Evolutionary conservation across 257 asterid species (phyloP).

Genomic region (Salvia splendens): DNA sequence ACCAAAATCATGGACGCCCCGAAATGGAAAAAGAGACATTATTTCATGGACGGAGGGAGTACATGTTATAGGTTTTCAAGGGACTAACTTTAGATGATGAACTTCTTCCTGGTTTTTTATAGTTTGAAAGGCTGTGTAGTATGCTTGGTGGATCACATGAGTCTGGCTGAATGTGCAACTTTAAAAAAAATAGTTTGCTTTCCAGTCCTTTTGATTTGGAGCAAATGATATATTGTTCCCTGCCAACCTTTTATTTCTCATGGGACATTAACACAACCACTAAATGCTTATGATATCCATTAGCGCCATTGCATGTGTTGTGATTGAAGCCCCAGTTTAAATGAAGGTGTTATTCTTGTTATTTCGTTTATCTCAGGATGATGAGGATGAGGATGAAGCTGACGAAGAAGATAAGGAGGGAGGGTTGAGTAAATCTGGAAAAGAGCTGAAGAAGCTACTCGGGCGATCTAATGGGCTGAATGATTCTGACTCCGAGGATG

Average conservation of each 20-base stretch:
- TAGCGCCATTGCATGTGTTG: conserved; percentile 11
- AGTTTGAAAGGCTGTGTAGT: too few relatives aligned
- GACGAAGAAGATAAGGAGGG: conserved; percentile 70
- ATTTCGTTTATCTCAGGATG: conserved; percentile 58
- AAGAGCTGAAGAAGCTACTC: conserved; percentile 92
- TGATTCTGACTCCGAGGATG: conserved; percentile 89
- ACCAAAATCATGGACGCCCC: too few relatives aligned
- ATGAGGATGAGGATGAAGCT: conserved; percentile 84
- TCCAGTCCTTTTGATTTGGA: background rate
- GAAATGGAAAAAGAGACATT: too few relatives aligned
- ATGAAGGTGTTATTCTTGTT: conserved; percentile 1
- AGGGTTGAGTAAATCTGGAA: conserved; percentile 93
- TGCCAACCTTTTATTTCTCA: conserved; percentile 7
- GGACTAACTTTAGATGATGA: too few relatives aligned
- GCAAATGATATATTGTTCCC: background rate
- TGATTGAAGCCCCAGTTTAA: conserved; percentile 17
- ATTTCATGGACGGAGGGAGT: too few relatives aligned
- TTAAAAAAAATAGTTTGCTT: background rate
- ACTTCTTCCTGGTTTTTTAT: too few relatives aligned
- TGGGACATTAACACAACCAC: background rate
- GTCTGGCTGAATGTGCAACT: background rate
- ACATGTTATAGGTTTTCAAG: too few relatives aligned
- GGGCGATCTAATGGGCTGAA: conserved; percentile 83
- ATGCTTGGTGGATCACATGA: too few relatives aligned
- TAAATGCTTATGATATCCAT: conserved; percentile 10